Conservation (phyloP, 768 basidiomycete genomes). For the Russula earlei region DNA sequence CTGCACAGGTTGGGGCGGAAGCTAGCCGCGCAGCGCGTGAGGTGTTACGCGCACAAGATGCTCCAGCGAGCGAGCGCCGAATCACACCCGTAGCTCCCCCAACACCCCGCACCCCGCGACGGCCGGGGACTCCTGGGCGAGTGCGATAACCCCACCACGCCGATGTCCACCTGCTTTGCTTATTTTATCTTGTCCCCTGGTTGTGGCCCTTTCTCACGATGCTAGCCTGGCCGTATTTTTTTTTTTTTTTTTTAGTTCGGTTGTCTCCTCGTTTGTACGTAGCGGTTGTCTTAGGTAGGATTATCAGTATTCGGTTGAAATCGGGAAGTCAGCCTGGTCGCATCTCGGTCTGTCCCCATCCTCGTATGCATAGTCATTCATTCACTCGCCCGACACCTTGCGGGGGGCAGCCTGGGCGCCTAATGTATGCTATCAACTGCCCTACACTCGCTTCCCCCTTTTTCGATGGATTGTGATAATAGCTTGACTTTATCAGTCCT, state of each 20-base stretch:
- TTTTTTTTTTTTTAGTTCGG: neutral
- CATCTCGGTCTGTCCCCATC: too few relatives aligned
- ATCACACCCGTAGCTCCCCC: constrained; percentile 43
- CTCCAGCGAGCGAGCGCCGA: constrained; percentile 44
- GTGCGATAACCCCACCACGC: neutral
- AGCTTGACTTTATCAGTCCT: too few relatives aligned
- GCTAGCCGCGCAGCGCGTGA: constrained; percentile 61
- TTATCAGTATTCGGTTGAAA: constrained; percentile 14
- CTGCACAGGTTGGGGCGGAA: constrained; percentile 58
- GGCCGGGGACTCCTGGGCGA: constrained; percentile 58
- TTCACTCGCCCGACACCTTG: too few relatives aligned
- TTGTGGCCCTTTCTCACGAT: neutral
- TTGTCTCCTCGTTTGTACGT: constrained; percentile 8
- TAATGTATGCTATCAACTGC: too few relatives aligned
- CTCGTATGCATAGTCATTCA: too few relatives aligned
- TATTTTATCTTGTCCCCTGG: too few relatives aligned
- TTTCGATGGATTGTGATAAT: too few relatives aligned
- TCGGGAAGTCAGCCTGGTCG: neutral
- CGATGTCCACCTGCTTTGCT: too few relatives aligned
- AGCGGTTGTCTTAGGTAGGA: neutral
- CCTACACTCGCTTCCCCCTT: too few relatives aligned
- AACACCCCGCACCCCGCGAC: constrained; percentile 37
- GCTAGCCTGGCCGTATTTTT: too few relatives aligned
- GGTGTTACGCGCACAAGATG: constrained; percentile 55
- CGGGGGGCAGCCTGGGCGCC: too few relatives aligned